Evolutionary conservation across 768 basidiomycete species (phyloP).

Genomic region (Suillus weaverae): DNA sequence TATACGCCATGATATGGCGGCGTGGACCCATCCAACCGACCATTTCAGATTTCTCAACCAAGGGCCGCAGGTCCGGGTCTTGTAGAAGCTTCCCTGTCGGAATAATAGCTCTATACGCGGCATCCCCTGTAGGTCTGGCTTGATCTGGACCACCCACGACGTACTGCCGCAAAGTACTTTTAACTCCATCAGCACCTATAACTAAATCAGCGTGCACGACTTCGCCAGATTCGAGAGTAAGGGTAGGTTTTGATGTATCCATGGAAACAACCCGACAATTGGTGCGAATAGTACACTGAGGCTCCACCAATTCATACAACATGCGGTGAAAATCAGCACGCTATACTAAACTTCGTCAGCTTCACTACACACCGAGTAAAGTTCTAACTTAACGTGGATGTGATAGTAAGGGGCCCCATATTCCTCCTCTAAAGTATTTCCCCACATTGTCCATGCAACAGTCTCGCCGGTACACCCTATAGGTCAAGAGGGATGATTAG

Average conservation of each 20-base stretch:
- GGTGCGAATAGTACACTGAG: constrained; percentile 38
- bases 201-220: constrained; percentile 45
- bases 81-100: constrained; percentile 43
- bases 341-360: constrained; percentile 10
- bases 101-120: constrained; percentile 59
- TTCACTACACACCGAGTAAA: not conserved
- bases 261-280: constrained; percentile 37
- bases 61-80: constrained; percentile 50
- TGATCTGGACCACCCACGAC: constrained; percentile 49
- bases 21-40: constrained; percentile 61
- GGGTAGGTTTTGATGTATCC: constrained; percentile 32
- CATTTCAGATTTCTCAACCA: constrained; percentile 54
- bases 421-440: constrained; percentile 29
- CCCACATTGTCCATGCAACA: constrained; percentile 38
- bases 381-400: constrained; percentile 32
- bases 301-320: constrained; percentile 36
- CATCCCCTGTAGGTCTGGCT: constrained; percentile 58
- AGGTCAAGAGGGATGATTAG: not conserved
- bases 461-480: constrained; percentile 36
- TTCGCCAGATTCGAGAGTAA: constrained; percentile 44
- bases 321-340: constrained; percentile 50
- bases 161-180: constrained; percentile 48
- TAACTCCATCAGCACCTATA: constrained; percentile 54
- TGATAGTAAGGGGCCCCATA: constrained; percentile 36
- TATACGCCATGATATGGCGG: constrained; percentile 46